These are phyloP conservation scores for Quaeritorhiza haematococci DNA, from an alignment of 371 early-diverging fungal genomes.

Conservation along the genomic window DNA sequence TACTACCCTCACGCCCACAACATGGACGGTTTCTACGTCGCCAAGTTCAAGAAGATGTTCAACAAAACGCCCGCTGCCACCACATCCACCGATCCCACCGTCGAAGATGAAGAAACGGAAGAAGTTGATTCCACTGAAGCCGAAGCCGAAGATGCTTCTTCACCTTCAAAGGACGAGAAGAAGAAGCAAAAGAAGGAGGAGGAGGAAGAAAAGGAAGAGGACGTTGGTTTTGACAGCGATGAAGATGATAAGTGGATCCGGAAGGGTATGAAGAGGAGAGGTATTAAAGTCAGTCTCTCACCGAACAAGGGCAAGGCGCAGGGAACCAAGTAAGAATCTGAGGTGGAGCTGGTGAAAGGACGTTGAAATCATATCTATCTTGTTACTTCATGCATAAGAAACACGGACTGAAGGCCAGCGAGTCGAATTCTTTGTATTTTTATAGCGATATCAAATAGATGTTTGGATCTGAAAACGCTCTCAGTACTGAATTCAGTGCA, in stretches of 20 bases:
- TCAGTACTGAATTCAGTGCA: too few relatives aligned
- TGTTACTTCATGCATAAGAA: too few relatives aligned
- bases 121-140: slow-evolving; percentile 9
- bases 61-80: slow-evolving; percentile 32
- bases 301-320: too few relatives aligned
- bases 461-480: too few relatives aligned
- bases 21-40: slow-evolving; percentile 99
- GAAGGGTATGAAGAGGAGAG: slow-evolving; percentile 38
- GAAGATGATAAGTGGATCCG: slow-evolving; percentile 64
- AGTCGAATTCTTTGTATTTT: too few relatives aligned
- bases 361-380: too few relatives aligned
- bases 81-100: slow-evolving; percentile 25
- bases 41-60: slow-evolving; percentile 84
- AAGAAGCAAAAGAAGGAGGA: slow-evolving; percentile 11
- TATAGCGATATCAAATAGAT: too few relatives aligned
- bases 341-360: too few relatives aligned
- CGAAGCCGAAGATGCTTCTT: background rate
- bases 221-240: slow-evolving; percentile 58
- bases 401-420: too few relatives aligned
- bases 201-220: slow-evolving; percentile 12
- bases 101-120: slow-evolving; percentile 26
- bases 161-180: slow-evolving; percentile 26
- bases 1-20: slow-evolving; percentile 99
- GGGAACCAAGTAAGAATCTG: too few relatives aligned
- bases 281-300: slow-evolving; percentile 20